phyloP scores from a whole-genome alignment of 140 eudicot species.

The Senecio squalidus region DNA sequence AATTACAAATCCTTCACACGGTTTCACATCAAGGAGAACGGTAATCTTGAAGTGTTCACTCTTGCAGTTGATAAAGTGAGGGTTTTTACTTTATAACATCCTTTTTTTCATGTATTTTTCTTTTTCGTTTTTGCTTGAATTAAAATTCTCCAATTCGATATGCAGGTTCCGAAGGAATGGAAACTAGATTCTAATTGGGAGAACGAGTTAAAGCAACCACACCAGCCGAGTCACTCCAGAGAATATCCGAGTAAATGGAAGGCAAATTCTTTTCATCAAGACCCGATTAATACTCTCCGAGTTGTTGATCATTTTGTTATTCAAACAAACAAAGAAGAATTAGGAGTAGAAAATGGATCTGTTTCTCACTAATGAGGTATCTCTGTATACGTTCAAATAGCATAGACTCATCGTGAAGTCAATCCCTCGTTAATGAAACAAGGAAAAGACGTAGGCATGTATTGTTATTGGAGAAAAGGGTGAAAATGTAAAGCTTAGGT shows the following conservation, averaged over 20 bases:
- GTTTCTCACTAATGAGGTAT: slow-evolving; percentile 25
- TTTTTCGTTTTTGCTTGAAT: not conserved
- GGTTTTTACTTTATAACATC: not conserved
- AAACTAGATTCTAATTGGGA: slow-evolving; percentile 88
- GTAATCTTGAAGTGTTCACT: slow-evolving; percentile 84
- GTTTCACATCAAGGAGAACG: slow-evolving; percentile 59
- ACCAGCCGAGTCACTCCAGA: slow-evolving; percentile 43
- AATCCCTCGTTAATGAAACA: not conserved
- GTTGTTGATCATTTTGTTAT: slow-evolving; percentile 78
- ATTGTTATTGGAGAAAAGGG: not conserved
- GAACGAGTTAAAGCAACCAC: slow-evolving; percentile 41
- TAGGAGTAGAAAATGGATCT: slow-evolving; percentile 30
- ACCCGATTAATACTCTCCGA: slow-evolving; percentile 63
- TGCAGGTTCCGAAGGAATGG: slow-evolving; percentile 95
- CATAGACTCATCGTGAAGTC: slow-evolving; percentile 1
- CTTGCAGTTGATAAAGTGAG: slow-evolving; percentile 93
- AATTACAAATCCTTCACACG: slow-evolving; percentile 92
- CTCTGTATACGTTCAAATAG: slow-evolving; percentile 5
- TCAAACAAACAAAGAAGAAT: slow-evolving; percentile 24
- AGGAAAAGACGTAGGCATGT: not conserved
- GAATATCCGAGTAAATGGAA: slow-evolving; percentile 86
- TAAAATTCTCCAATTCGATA: not conserved
- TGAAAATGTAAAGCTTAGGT: slow-evolving; percentile 3
- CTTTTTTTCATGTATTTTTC: not conserved
- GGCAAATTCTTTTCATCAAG: slow-evolving; percentile 53